Percentiles rank a stretch among this genome's conserved stretches.
Evolutionary conservation across 352 stramenopile species (phyloP).

Genomic region (Pythium diclinum): DNA sequence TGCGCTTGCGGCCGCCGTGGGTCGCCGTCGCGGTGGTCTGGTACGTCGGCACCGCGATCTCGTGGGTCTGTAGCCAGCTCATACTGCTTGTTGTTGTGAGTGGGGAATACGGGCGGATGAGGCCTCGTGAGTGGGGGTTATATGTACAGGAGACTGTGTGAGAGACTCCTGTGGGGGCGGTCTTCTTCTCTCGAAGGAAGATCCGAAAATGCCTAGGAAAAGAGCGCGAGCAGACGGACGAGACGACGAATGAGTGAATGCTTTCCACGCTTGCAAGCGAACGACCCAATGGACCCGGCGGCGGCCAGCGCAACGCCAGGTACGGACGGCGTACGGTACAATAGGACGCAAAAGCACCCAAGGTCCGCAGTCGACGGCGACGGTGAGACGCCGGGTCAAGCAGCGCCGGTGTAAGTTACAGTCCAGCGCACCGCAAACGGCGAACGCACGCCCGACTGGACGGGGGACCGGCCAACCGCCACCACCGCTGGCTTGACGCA

Average conservation of each 20-base stretch:
- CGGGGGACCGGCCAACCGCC: neutral
- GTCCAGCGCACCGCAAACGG: slow-evolving; percentile 2
- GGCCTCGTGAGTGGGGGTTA: neutral
- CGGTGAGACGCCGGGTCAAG: neutral
- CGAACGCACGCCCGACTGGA: neutral
- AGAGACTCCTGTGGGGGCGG: neutral
- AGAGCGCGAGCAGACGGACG: neutral
- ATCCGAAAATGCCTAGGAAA: neutral
- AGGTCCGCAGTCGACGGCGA: too few species aligned
- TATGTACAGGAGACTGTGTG: slow-evolving; percentile 1
- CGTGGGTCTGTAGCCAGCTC: slow-evolving; percentile 24
- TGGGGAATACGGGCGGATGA: slow-evolving; percentile 1
- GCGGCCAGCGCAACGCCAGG: neutral
- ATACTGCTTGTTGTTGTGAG: slow-evolving; percentile 4
- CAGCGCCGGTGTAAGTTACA: neutral
- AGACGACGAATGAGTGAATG: neutral
- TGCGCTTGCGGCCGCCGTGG: slow-evolving; percentile 11
- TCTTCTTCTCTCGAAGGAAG: slow-evolving; percentile 6
- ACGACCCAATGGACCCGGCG: neutral
- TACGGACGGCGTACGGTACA: neutral
- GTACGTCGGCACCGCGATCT: slow-evolving; percentile 16
- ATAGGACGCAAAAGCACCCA: neutral
- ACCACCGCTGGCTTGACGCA: neutral
- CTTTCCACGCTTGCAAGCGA: neutral
- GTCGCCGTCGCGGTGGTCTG: neutral